Base-by-base conservation (phyloP, 2,329 filamentous ascomycete species). In the Diaporthe vaccinii region DNA sequence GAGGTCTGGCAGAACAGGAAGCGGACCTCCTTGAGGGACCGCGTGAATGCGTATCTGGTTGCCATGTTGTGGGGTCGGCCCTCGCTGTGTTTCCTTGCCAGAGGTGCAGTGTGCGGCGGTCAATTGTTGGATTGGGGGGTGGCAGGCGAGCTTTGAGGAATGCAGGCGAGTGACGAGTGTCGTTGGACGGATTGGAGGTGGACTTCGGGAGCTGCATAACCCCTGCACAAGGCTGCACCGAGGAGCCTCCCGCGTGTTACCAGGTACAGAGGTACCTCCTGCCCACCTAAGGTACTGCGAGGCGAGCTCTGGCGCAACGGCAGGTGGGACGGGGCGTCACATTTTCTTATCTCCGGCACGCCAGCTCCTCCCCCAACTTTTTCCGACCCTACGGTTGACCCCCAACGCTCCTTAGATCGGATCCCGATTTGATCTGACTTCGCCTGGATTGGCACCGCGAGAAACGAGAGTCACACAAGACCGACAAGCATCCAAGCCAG, bases 1-100 rank as follows among this genome's bases (percentile, higher is more conserved):
- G 94, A 94, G 72, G 95, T 96, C 87, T 98, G 96, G 89, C 97
- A 98, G 88, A 98, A 96, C 81, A 98, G 90, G 88, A 99, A 99
- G 84, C 97, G 94, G 84, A 99, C 90, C 90, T 99, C 97, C 90
- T 95, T 98, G 84, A 99, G 90, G 79, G 92, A 88, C 85, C 95
- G 93, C 80, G 92, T 91, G 87, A 99, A 99, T 81, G 92, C 95
- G 88, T 98, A 98, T 90, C 97, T 98, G 86, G 90, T 89, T 80
- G 95, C 95, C 97, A 98, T 98, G 79, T 31, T 55, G 4, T 89
- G 83, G 78, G 77, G 49, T 75, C 73, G 72, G 77, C 61, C 61
- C 61, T 74, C 73, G n/a, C 28, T 36, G 28, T 39, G 15, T 31
- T n/a, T 36, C 22, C 39, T 28, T 3, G 1, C 51, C 34, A 51